A percentile compares a stretch with the other conserved stretches of the same genome.
phyloP scores from a whole-genome alignment of 2,329 filamentous ascomycete species.

The Sarocladium kiliense region DNA sequence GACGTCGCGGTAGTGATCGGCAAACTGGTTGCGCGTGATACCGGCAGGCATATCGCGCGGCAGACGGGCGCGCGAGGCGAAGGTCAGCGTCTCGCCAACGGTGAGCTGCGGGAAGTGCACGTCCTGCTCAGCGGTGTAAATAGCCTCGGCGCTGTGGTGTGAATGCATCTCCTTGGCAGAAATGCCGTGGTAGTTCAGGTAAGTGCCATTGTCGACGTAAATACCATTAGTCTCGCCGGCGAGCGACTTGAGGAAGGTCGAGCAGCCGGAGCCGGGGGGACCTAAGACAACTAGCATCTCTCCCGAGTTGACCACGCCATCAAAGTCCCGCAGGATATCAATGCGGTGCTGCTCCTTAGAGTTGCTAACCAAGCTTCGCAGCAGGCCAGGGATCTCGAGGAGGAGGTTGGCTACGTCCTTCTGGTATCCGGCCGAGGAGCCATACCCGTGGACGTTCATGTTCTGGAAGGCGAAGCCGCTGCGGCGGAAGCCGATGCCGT shows the following conservation, averaged over 20 bases:
- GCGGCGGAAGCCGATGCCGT: conserved; percentile 21
- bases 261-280: conserved; percentile 48
- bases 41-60: conserved; percentile 57
- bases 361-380: conserved; percentile 38
- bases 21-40: conserved; percentile 47
- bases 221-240: conserved; percentile 80
- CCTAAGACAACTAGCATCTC: conserved; percentile 53
- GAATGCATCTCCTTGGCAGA: conserved; percentile 70
- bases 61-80: conserved; percentile 66
- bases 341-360: conserved; percentile 22
- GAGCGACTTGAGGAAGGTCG: conserved; percentile 68
- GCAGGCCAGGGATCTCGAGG: conserved; percentile 39
- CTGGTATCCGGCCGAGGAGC: conserved; percentile 43
- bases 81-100: conserved; percentile 74
- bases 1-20: conserved; percentile 62
- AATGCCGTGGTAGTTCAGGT: conserved; percentile 79
- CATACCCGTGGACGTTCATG: conserved; percentile 41
- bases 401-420: conserved; percentile 37
- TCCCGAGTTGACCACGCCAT: conserved; percentile 45
- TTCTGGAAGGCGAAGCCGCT: conserved; percentile 37
- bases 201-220: conserved; percentile 61
- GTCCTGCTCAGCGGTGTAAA: conserved; percentile 82
- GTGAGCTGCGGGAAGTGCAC: conserved; percentile 73
- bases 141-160: conserved; percentile 75
- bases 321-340: conserved; percentile 43